These are phyloP conservation scores for Meripilus lineatus DNA, from an alignment of 1,284 basidiomycete genomes.

Conservation along the genomic window DNA sequence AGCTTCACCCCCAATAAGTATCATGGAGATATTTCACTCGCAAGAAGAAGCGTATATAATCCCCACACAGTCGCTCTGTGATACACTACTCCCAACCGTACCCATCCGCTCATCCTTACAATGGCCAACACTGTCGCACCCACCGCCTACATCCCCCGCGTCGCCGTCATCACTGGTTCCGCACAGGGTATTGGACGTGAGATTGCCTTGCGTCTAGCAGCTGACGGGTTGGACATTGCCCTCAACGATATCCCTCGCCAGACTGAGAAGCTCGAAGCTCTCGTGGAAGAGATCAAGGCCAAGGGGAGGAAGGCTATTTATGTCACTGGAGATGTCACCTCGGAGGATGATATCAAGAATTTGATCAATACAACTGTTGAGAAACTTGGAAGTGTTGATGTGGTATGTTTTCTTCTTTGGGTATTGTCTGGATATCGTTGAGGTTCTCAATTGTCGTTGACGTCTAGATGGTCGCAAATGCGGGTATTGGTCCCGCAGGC, in stretches of 20 bases:
- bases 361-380: constrained; percentile 19
- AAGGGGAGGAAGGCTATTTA: constrained; percentile 10
- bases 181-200: constrained; percentile 20
- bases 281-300: constrained; percentile 14
- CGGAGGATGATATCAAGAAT: constrained; percentile 16
- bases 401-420: constrained; percentile 13
- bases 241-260: constrained; percentile 16
- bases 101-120: too few relatives aligned
- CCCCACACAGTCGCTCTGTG: neutral
- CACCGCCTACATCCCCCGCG: constrained; percentile 7
- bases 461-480: constrained; percentile 27
- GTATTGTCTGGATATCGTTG: neutral
- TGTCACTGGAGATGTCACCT: constrained; percentile 16
- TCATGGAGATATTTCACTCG: too few relatives aligned
- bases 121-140: too few relatives aligned
- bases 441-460: constrained; percentile 1
- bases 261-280: constrained; percentile 4
- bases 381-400: constrained; percentile 22
- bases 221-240: constrained; percentile 18
- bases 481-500: constrained; percentile 16
- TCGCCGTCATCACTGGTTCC: constrained; percentile 18
- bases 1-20: too few relatives aligned
- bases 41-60: constrained; percentile 8
- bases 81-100: too few relatives aligned
- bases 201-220: constrained; percentile 17